A percentile compares a stretch with the other conserved stretches of the same genome.
Conservation (phyloP, 331 rosid genomes). For the Malus hybrid region DNA sequence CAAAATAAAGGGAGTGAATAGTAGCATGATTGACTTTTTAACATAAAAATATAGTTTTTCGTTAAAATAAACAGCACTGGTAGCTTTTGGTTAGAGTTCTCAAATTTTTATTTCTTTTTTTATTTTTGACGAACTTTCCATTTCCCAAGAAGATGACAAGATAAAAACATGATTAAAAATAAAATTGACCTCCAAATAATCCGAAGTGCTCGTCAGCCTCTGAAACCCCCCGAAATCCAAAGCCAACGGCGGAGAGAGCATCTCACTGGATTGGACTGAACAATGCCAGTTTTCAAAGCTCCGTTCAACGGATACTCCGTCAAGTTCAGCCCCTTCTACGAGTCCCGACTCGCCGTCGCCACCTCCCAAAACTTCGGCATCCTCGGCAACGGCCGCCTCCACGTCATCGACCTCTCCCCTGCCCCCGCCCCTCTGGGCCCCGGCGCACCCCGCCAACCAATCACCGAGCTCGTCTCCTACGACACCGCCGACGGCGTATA, state of each 20-base stretch:
- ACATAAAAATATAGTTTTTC: too few species aligned
- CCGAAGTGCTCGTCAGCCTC: background rate
- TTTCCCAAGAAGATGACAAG: background rate
- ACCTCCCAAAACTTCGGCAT: constrained; percentile 91
- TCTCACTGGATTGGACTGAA: background rate
- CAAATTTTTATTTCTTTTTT: too few species aligned
- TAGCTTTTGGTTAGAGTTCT: too few species aligned
- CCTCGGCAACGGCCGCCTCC: constrained; percentile 92
- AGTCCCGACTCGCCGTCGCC: constrained; percentile 83
- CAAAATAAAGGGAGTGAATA: too few species aligned
- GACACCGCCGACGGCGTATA: constrained; percentile 16
- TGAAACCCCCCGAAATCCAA: background rate
- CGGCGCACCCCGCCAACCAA: constrained; percentile 12
- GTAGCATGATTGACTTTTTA: too few species aligned
- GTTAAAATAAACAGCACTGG: too few species aligned
- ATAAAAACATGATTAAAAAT: background rate
- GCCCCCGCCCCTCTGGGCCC: constrained; percentile 31
- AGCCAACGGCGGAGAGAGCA: background rate
- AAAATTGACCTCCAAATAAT: background rate
- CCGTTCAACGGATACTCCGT: constrained; percentile 91
- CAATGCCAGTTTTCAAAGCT: constrained; percentile 80
- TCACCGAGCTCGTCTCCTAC: constrained; percentile 39
- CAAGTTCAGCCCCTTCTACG: constrained; percentile 92
- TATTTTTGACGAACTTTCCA: background rate
- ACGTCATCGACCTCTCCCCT: constrained; percentile 68